Evolutionary conservation across 1,284 basidiomycete genomes (phyloP).

Genomic region (Phellinidium pouzarii): DNA sequence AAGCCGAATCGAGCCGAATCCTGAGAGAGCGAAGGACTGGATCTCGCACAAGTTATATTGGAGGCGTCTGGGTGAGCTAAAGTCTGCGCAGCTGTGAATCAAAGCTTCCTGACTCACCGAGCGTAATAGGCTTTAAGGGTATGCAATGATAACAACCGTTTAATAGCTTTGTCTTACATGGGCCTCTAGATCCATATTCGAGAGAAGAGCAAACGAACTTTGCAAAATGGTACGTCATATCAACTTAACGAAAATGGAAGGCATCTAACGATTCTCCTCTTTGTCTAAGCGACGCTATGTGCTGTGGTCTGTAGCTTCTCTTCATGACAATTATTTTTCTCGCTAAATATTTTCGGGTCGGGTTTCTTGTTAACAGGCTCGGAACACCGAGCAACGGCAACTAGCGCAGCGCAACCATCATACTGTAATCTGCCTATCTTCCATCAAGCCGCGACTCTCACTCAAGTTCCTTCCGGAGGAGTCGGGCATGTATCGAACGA

Average conservation of each 20-base stretch:
- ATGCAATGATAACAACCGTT: not conserved
- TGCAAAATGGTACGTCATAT: slow-evolving; percentile 35
- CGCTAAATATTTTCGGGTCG: not conserved
- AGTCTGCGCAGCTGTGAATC: not conserved
- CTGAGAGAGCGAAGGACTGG: slow-evolving; percentile 42
- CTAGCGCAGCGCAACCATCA: slow-evolving; percentile 40
- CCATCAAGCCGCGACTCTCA: slow-evolving; percentile 34
- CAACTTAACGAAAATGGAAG: not conserved
- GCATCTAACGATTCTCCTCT: not conserved
- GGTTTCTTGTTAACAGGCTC: slow-evolving; percentile 30
- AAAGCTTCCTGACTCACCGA: not conserved
- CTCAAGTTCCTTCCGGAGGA: slow-evolving; percentile 26
- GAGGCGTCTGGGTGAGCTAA: slow-evolving; percentile 42
- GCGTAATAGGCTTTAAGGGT: slow-evolving; percentile 29
- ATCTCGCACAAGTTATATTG: slow-evolving; percentile 52
- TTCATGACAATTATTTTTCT: not conserved
- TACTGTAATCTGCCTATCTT: slow-evolving; percentile 51
- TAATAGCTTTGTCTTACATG: not conserved
- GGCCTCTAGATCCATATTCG: slow-evolving; percentile 46
- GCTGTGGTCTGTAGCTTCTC: slow-evolving; percentile 32
- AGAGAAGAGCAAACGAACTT: slow-evolving; percentile 47
- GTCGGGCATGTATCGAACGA: slow-evolving; percentile 49
- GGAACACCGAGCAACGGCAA: slow-evolving; percentile 39
- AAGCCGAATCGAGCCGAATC: slow-evolving; percentile 38
- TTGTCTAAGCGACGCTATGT: slow-evolving; percentile 44